A percentile compares a stretch with the other conserved stretches of the same genome.
phyloP scores from a whole-genome alignment of 2,329 filamentous ascomycete species.

The Fusarium bulbicola region DNA sequence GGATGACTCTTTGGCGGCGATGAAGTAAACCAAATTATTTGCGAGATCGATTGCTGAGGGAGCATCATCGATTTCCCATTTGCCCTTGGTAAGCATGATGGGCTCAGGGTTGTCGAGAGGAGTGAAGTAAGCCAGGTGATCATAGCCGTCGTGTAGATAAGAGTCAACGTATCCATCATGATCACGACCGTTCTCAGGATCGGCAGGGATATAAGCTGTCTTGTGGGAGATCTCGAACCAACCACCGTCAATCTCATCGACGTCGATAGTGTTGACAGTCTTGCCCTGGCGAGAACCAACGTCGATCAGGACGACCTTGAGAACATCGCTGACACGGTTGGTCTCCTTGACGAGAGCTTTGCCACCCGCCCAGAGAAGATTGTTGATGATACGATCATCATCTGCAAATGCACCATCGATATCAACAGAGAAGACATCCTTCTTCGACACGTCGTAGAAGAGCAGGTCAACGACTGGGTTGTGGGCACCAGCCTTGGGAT shows the following conservation, averaged over 20 bases:
- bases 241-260: slow-evolving; percentile 87
- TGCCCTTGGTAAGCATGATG: slow-evolving; percentile 83
- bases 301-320: slow-evolving; percentile 88
- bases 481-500: slow-evolving; percentile 92
- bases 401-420: slow-evolving; percentile 81
- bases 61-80: slow-evolving; percentile 91
- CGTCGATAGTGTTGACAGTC: slow-evolving; percentile 80
- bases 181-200: slow-evolving; percentile 76
- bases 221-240: slow-evolving; percentile 96
- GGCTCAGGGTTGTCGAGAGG: slow-evolving; percentile 86
- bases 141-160: slow-evolving; percentile 83
- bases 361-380: slow-evolving; percentile 88
- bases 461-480: slow-evolving; percentile 90
- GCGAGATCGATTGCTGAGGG: slow-evolving; percentile 86
- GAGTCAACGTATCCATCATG: slow-evolving; percentile 94
- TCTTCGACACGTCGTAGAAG: slow-evolving; percentile 85
- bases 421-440: slow-evolving; percentile 81
- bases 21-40: slow-evolving; percentile 90
- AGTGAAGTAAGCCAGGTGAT: slow-evolving; percentile 93
- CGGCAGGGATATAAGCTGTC: slow-evolving; percentile 86
- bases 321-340: slow-evolving; percentile 91
- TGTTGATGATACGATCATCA: slow-evolving; percentile 88
- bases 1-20: slow-evolving; percentile 85
- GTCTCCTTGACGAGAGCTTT: slow-evolving; percentile 91
- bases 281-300: slow-evolving; percentile 77